Conservation (phyloP, 257 asterid species). For the Cynanchum wilfordii region DNA sequence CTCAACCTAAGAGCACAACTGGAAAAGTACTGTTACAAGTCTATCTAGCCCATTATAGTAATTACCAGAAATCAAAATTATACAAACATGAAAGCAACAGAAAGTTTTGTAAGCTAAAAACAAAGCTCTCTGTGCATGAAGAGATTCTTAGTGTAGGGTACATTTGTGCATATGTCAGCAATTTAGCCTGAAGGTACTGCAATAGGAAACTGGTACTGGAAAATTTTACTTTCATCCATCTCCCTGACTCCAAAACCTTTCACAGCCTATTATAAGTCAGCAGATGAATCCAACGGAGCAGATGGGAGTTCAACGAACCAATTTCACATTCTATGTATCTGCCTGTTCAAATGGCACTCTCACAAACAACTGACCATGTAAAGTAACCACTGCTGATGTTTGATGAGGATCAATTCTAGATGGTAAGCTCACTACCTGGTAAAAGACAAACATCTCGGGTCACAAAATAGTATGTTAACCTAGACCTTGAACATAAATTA, state of each 20-base stretch:
- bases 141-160: background rate
- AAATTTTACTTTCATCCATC: background rate
- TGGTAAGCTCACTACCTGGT: constrained; percentile 82
- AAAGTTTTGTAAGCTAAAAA: background rate
- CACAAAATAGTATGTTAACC: background rate
- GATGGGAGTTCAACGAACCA: background rate
- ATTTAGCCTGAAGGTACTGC: background rate
- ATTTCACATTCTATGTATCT: constrained; percentile 29
- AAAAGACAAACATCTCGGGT: constrained; percentile 11
- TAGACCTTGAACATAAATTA: background rate
- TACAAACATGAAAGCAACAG: background rate
- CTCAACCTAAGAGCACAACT: background rate
- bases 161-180: background rate
- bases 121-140: background rate
- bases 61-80: background rate
- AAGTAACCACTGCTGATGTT: constrained; percentile 90
- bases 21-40: background rate
- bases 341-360: constrained; percentile 86
- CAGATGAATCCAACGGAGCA: background rate
- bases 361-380: constrained; percentile 88
- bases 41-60: background rate
- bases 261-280: background rate
- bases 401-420: constrained; percentile 93
- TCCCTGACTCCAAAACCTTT: background rate
- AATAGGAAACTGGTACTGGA: background rate